Evolutionary conservation across 1,284 basidiomycete species (phyloP), one percentile per base, ranked within the genome.

Genomic region (Pseudozyma pruni): DNA sequence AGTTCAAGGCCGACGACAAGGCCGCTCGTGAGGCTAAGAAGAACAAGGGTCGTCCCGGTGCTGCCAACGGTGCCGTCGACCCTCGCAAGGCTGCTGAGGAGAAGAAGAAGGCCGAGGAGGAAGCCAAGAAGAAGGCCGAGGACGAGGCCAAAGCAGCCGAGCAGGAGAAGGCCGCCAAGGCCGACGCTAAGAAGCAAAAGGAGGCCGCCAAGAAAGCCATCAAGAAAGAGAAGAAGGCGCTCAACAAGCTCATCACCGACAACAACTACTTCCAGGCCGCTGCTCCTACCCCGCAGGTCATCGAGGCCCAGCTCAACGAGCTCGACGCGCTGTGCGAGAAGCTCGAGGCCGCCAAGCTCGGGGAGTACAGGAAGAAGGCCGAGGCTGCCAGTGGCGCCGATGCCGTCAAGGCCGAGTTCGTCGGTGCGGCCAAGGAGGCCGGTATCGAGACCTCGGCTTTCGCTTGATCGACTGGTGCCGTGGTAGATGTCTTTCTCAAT

Each of bases 1-100:
- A 92, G 68, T 96, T 98, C 87, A 96, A 95, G 84, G 90, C 93
- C 72, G 90, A 96, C 80, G 95, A 98, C 85, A 98, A 97, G 84
- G 93, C 91, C 59, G 93, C 92, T 1, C 88, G 94, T 27, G 92
- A 94, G 78, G 92, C 92, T 39, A 98, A 98, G 87, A 94, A 93
- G 86, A 88, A 80, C 75, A 85, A 89, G 83, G 87, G 84, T 42
- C 84, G 83, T 52, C 83, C 82, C 17, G 75, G 63, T 23, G 73
- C 53, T 29, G 86, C 83, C 59, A 54, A 48, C 31, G 37, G 46
- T 29, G 72, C 57, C 17, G 55, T 53, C 23, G 54, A 69, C 38
- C 60, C 63, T 17, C 59, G 67, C 40, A 61, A 71, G 53, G 75
- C 56, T 52, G 80, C 63, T 25, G 80, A 74, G 54, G 69, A 83